Evolutionary conservation across 2,329 filamentous ascomycete species (phyloP).

Genomic region (Exophiala sp.): DNA sequence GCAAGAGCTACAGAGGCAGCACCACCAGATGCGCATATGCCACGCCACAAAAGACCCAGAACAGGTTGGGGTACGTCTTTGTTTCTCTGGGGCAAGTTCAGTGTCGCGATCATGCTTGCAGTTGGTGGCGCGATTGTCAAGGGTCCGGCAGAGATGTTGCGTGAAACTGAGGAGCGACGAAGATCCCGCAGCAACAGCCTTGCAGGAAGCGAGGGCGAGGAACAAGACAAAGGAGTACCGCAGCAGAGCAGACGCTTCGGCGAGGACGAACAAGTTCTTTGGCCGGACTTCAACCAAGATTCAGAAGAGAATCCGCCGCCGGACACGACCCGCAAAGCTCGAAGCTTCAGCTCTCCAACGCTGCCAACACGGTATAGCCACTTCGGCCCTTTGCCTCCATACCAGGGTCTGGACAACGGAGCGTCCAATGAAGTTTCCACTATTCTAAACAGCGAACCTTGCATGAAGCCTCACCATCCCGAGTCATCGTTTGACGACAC

Average conservation of each 20-base stretch:
- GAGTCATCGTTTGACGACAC: slow-evolving; percentile 8
- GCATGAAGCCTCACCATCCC: neutral
- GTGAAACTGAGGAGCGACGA: slow-evolving; percentile 21
- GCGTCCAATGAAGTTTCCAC: neutral
- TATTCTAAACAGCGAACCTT: neutral
- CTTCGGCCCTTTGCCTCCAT: neutral
- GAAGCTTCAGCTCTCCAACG: slow-evolving; percentile 21
- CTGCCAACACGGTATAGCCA: slow-evolving; percentile 2
- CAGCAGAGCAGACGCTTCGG: neutral
- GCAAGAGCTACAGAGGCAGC: neutral
- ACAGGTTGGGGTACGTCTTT: slow-evolving; percentile 30
- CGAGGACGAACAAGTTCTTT: neutral
- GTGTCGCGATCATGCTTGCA: slow-evolving; percentile 43
- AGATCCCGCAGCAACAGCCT: slow-evolving; percentile 14
- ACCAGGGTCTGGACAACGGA: neutral
- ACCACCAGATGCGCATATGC: slow-evolving; percentile 19
- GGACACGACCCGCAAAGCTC: slow-evolving; percentile 10
- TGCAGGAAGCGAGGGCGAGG: neutral
- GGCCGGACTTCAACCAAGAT: neutral
- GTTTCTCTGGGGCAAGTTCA: slow-evolving; percentile 45
- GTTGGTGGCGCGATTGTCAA: slow-evolving; percentile 45
- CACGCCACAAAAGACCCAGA: neutral
- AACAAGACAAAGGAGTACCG: neutral
- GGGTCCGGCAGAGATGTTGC: slow-evolving; percentile 40
- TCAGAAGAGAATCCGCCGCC: neutral